phyloP scores from a whole-genome alignment of 352 stramenopile genomes.

The Pythium guiyangense region DNA sequence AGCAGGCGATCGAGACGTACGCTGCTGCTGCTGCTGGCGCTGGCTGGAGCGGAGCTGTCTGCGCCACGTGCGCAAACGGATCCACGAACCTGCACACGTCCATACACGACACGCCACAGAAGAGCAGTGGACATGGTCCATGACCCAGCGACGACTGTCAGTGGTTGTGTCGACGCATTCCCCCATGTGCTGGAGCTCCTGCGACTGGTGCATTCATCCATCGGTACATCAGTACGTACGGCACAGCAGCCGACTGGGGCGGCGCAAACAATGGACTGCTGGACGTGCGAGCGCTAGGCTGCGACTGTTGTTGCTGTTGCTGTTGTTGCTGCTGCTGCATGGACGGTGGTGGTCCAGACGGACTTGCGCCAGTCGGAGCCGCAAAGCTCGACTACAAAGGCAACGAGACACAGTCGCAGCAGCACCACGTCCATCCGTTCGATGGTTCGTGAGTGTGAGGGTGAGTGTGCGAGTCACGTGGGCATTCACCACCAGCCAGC shows the following conservation, averaged over 20 bases:
- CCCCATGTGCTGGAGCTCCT: no score
- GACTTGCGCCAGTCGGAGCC: slow-evolving; percentile 12
- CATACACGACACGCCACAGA: no score
- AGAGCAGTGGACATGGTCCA: no score
- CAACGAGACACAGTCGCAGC: neutral
- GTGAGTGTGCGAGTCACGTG: no score
- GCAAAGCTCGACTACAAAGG: slow-evolving; percentile 22
- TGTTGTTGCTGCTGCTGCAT: slow-evolving; percentile 19
- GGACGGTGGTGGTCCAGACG: slow-evolving; percentile 9
- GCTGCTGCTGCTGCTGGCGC: slow-evolving; percentile 20
- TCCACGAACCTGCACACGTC: slow-evolving; percentile 40
- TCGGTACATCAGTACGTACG: neutral
- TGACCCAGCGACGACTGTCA: no score
- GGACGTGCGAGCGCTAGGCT: slow-evolving; percentile 15
- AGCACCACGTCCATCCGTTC: no score
- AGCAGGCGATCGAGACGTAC: no score
- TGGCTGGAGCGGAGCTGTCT: slow-evolving; percentile 42
- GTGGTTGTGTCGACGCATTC: no score
- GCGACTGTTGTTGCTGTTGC: no score
- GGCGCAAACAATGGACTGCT: slow-evolving; percentile 26
- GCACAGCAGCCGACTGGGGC: neutral
- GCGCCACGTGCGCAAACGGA: slow-evolving; percentile 46
- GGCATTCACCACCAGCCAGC: no score
- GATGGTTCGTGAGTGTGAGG: no score
- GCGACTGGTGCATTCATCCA: no score